Percentiles rank a stretch among this genome's conserved stretches.
Evolutionary conservation across 2,329 filamentous ascomycete species (phyloP).

Genomic region (Penicillium capsulatum): DNA sequence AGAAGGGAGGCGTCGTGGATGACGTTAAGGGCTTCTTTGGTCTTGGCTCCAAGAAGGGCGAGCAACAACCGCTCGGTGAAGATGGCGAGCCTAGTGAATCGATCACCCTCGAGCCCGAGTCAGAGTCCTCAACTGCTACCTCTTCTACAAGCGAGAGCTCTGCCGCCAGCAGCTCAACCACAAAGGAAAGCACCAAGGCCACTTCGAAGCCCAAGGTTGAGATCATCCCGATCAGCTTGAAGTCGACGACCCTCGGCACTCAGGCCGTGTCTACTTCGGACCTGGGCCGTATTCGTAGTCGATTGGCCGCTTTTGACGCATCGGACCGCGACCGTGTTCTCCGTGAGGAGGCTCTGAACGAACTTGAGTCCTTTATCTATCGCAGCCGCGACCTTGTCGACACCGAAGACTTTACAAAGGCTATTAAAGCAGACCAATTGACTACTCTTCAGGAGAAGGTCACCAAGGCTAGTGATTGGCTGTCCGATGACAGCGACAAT

Average conservation of each 20-base stretch:
- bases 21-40: slow-evolving; percentile 96
- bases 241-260: slow-evolving; percentile 45
- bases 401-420: slow-evolving; percentile 67
- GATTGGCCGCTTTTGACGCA: slow-evolving; percentile 76
- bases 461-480: slow-evolving; percentile 74
- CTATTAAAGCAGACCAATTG: slow-evolving; percentile 66
- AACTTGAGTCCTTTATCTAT: slow-evolving; percentile 92
- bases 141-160: slow-evolving; percentile 46
- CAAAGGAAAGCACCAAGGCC: slow-evolving; percentile 42
- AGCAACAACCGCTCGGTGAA: slow-evolving; percentile 66
- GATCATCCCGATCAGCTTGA: slow-evolving; percentile 50
- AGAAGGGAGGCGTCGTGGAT: slow-evolving; percentile 81
- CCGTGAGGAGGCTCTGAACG: slow-evolving; percentile 84
- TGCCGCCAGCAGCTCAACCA: slow-evolving; percentile 43
- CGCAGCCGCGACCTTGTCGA: slow-evolving; percentile 77
- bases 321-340: slow-evolving; percentile 74
- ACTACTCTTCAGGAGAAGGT: slow-evolving; percentile 63
- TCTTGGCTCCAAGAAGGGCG: slow-evolving; percentile 85
- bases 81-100: slow-evolving; percentile 51
- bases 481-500: slow-evolving; percentile 77
- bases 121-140: slow-evolving; percentile 45
- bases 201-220: slow-evolving; percentile 47
- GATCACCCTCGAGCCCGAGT: slow-evolving; percentile 45
- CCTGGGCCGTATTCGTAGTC: slow-evolving; percentile 57
- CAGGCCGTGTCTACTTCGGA: slow-evolving; percentile 34